Evolutionary conservation across 257 asterid genomes (phyloP), one percentile per base, ranked within the genome.

Genomic region (Voacanga thouarsii): DNA sequence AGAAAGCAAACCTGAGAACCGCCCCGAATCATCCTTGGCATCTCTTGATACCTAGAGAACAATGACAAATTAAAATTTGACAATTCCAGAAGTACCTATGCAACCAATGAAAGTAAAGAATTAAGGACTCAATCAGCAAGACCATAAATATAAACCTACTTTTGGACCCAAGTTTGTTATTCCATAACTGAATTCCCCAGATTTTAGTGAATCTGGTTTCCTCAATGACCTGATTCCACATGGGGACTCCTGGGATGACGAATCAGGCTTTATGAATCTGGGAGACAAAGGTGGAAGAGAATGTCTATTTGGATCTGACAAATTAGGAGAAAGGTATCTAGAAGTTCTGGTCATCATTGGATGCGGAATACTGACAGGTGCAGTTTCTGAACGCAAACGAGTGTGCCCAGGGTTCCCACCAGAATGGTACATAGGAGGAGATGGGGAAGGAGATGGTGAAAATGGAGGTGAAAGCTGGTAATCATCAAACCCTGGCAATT

Each of bases 281-380:
- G 98, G 97, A 80, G 98, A 93, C 72, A 84, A 80, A 65, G 99
- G 99, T 33, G 98, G 99, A 44, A 96, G 99, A 77, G 93, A 87
- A 81, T 85, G 84, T 86, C 96, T 82, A 79, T 84, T 91, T 5
- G 99, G 97, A 82, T 96, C 99, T 7, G 97, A 93, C 51, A 89
- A 80, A 87, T 96, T 96, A 68, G 97, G 97, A 71, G 97, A 93
- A 80, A 89, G 90, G 83, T 89, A 84, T 76, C 92, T 87, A 50
- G 97, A 90, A 75, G 89, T 93, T 89, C 92, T 86, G 28, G 86
- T 94, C 86, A 88, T 82, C 86, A 92, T 86, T 55, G 98, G 88
- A 85, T 89, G 94, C 12, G 98, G 98, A 72, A 96, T 96, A 75
- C 97, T 93, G 90, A 96, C 87, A 12, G 99, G 99, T 63, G 96